phyloP scores from a whole-genome alignment of 2,329 filamentous ascomycete genomes.

The Fusarium sp. region DNA sequence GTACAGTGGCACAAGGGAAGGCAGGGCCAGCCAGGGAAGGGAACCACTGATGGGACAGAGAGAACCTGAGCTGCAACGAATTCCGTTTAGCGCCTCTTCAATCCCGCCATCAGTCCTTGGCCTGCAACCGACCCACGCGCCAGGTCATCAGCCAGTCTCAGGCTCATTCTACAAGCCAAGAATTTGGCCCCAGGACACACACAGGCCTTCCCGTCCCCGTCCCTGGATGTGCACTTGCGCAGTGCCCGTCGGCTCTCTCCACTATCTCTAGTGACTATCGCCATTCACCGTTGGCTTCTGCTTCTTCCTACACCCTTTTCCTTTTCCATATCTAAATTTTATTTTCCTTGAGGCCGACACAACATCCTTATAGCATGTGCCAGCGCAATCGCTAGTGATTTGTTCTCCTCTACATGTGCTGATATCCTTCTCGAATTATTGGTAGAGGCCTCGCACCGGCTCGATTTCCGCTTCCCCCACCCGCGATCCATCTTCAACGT shows the following conservation, averaged over 20 bases:
- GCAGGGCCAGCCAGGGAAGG: neutral
- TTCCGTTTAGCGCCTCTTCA: conserved; percentile 49
- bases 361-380: conserved; percentile 6
- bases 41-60: conserved; percentile 29
- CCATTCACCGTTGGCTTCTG: conserved; percentile 42
- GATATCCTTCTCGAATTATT: conserved; percentile 37
- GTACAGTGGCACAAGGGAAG: neutral
- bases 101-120: conserved; percentile 48
- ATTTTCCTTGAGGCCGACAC: conserved; percentile 10
- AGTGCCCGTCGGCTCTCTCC: conserved; percentile 32
- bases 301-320: conserved; percentile 38
- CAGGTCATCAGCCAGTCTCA: conserved; percentile 41
- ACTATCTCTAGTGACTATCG: conserved; percentile 39
- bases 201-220: conserved; percentile 41
- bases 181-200: conserved; percentile 39
- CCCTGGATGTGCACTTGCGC: conserved; percentile 29
- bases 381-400: conserved; percentile 14
- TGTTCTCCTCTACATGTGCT: conserved; percentile 42
- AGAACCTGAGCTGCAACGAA: conserved; percentile 44
- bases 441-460: conserved; percentile 36
- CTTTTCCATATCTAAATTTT: conserved; percentile 29
- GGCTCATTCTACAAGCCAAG: conserved; percentile 35
- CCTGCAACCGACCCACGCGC: conserved; percentile 41
- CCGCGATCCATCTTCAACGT: conserved; percentile 33
- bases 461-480: conserved; percentile 37